Percentiles rank a stretch among this genome's conserved stretches.
Conservation (phyloP, 2,329 filamentous ascomycete genomes). For the Dendryphion nanum region DNA sequence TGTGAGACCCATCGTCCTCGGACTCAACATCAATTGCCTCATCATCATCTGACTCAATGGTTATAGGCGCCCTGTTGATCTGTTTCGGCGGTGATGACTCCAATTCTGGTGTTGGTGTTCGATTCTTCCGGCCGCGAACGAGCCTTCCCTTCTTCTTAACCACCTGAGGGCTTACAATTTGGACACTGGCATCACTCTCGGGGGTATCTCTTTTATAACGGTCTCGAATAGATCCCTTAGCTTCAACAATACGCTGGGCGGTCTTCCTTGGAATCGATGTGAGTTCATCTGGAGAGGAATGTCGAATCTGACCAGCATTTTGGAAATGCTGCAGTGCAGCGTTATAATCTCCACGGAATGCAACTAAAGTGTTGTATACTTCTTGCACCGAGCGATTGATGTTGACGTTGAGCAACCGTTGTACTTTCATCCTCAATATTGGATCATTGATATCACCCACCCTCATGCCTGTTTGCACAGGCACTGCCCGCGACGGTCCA, state of each 20-base stretch:
- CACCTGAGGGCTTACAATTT: conserved; percentile 17
- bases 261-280: conserved; percentile 38
- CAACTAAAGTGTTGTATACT: conserved; percentile 51
- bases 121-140: conserved; percentile 49
- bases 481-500: conserved; percentile 3
- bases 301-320: conserved; percentile 4
- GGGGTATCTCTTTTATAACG: neutral
- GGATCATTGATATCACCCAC: conserved; percentile 43
- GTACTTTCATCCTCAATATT: conserved; percentile 50
- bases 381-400: conserved; percentile 46
- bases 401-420: conserved; percentile 51
- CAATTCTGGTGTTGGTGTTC: conserved; percentile 20
- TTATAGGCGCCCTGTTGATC: conserved; percentile 8
- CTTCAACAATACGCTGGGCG: conserved; percentile 57
- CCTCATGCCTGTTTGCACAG: neutral
- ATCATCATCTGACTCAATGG: conserved; percentile 21
- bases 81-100: conserved; percentile 15
- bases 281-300: no score
- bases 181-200: neutral
- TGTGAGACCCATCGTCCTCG: conserved; percentile 43
- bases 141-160: conserved; percentile 42
- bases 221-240: conserved; percentile 50
- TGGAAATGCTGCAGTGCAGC: conserved; percentile 42
- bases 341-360: conserved; percentile 53
- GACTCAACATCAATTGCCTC: conserved; percentile 43